A percentile compares a stretch with the other conserved stretches of the same genome.
Evolutionary conservation across 148 eudicot species (phyloP).

Genomic region (Dianthus caryophyllus): DNA sequence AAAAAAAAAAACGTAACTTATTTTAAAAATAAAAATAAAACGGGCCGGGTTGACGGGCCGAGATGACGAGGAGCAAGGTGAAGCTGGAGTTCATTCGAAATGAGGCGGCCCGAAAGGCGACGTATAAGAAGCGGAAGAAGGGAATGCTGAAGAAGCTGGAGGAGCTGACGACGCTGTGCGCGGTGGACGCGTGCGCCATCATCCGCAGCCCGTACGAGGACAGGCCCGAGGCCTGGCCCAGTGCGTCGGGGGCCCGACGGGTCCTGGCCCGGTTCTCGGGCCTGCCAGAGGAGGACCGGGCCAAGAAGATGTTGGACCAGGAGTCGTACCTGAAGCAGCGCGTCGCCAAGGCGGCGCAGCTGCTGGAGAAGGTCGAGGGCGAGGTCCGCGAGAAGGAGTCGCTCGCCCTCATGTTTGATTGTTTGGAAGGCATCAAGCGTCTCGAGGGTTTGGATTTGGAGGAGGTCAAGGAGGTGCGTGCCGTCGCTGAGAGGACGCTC

Average conservation of each 20-base stretch:
- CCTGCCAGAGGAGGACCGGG: slow-evolving; percentile 47
- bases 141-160: slow-evolving; percentile 64
- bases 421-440: not conserved
- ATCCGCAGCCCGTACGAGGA: slow-evolving; percentile 58
- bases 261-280: slow-evolving; percentile 37
- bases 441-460: not conserved
- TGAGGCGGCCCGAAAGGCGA: slow-evolving; percentile 59
- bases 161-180: slow-evolving; percentile 66
- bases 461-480: slow-evolving; percentile 1
- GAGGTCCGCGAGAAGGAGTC: slow-evolving; percentile 41
- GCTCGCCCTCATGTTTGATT: not conserved
- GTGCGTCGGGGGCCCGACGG: slow-evolving; percentile 25
- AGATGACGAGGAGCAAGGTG: slow-evolving; percentile 66
- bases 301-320: slow-evolving; percentile 55
- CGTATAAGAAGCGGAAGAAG: slow-evolving; percentile 74
- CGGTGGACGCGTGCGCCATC: slow-evolving; percentile 61
- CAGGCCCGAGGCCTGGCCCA: slow-evolving; percentile 65
- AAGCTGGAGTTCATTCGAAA: slow-evolving; percentile 54
- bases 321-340: slow-evolving; percentile 44
- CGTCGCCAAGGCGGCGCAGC: slow-evolving; percentile 33
- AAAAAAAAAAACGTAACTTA: no score
- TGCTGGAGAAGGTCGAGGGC: slow-evolving; percentile 37
- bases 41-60: not conserved
- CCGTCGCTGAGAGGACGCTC: not conserved
- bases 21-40: not conserved